Base-by-base conservation (phyloP, 371 early-diverging fungal species). In the Syncephalastrum racemosum region DNA sequence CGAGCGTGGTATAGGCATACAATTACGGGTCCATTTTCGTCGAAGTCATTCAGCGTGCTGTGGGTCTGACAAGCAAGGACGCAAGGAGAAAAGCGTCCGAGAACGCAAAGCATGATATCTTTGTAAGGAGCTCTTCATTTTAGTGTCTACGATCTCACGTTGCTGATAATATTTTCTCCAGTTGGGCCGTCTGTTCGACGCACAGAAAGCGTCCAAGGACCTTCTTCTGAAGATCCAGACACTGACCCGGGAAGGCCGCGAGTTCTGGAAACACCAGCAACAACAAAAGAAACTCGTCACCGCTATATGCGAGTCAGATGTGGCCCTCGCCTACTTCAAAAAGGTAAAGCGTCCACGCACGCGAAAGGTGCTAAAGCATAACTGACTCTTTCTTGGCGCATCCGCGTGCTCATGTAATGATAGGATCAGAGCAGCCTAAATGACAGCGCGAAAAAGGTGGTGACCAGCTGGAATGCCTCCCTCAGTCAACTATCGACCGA, bases 21-120 rank as follows among this genome's bases (percentile, higher is more conserved):
- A 75, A 66, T 46, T 79, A 73, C 61, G 70, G 66, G 2, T 52
- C 68, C 3, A 60, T 79, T 1, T 50, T 79, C 12, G 56, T 62
- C 10, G 79, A 79, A 45, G 59, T 68, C 27, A 66, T 79, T 36
- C 62, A 63, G 18, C 67, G 74, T 19, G 27, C 67, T 6, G 42
- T 78, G 15, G 73, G 75, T 8, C 50, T 75, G 47, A 72, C 62
- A 12, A 74, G 65, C 44, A 74, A 74, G 36, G 75, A 77, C 13
- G 71, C 74, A 12, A 73, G 58, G 47, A 61, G 63, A 53, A 79
- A 74, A 46, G 74, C 70, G 8, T 41, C 66, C 3, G 74, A 71
- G 20, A 62, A 62, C 16, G 58, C 63, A 12, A 56, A 61, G 13
- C 46, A 55, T 22, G 64, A 71, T 50, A 53, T 58, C 8, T 41